Evolutionary conservation across 2,329 filamentous ascomycete species (phyloP).

Genomic region (Nemania sp.): DNA sequence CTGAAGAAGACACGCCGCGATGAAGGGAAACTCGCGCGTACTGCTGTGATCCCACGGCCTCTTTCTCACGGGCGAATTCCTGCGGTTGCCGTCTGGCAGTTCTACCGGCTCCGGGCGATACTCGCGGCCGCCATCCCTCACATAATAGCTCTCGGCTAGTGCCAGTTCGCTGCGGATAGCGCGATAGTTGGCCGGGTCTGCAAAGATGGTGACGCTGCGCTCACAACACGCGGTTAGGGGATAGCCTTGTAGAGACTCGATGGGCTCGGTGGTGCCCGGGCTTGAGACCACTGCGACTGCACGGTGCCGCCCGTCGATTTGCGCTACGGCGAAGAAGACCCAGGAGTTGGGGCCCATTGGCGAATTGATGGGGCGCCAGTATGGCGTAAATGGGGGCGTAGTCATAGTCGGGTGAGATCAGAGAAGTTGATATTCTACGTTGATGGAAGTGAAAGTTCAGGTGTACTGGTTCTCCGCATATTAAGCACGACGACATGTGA

Average conservation of each 20-base stretch:
- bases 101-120: not conserved
- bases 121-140: not conserved
- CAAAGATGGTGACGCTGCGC: constrained; percentile 26
- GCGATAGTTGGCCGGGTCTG: constrained; percentile 24
- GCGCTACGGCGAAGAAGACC: constrained; percentile 25
- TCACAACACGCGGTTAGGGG: constrained; percentile 23
- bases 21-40: constrained; percentile 28
- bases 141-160: constrained; percentile 21
- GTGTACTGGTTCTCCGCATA: no score
- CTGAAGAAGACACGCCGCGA: constrained; percentile 24
- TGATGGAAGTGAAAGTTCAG: no score
- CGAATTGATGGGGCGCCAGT: constrained; percentile 13
- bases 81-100: not conserved
- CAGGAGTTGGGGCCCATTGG: constrained; percentile 24
- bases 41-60: constrained; percentile 25
- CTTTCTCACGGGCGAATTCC: not conserved
- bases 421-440: no score
- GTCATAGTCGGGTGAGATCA: no score
- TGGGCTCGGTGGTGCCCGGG: constrained; percentile 6
- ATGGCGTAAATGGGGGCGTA: constrained; percentile 24
- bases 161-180: constrained; percentile 24
- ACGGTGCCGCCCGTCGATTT: constrained; percentile 19
- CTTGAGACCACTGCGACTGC: constrained; percentile 26
- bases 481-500: no score
- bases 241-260: constrained; percentile 23